Conservation (phyloP, 1,284 basidiomycete species). For the Heterobasidion parviporum region DNA sequence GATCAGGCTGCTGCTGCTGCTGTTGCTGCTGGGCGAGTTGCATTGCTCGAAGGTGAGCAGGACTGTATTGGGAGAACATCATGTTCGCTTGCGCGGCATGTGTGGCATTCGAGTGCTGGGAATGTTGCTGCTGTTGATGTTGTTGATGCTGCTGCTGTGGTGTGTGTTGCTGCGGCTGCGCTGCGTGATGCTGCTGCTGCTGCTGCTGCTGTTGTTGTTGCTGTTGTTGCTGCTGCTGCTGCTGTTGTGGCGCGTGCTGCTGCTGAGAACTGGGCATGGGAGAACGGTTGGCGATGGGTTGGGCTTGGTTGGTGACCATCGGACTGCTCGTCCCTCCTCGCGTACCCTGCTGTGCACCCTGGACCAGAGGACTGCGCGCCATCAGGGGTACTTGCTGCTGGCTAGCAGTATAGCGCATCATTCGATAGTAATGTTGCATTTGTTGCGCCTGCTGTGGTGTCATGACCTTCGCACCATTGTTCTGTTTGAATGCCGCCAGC, state of each 20-base stretch:
- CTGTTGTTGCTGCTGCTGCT: constrained; percentile 16
- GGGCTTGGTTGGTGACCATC: constrained; percentile 5
- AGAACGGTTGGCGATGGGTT: constrained; percentile 6
- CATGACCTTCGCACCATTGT: neutral
- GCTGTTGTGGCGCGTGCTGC: constrained; percentile 9
- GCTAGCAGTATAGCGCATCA: constrained; percentile 5
- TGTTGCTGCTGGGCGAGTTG: constrained; percentile 1
- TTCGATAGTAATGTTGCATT: constrained; percentile 3
- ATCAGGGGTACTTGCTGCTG: constrained; percentile 1
- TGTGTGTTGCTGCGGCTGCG: neutral
- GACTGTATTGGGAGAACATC: constrained; percentile 1
- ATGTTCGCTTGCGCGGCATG: neutral
- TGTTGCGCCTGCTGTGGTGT: neutral
- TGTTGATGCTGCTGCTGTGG: neutral
- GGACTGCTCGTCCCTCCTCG: constrained; percentile 2
- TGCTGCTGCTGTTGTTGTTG: constrained; percentile 4
- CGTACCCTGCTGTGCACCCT: neutral
- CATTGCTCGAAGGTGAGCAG: constrained; percentile 9
- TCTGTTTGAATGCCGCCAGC: neutral
- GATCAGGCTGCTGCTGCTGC: constrained; percentile 6
- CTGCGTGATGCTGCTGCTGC: neutral
- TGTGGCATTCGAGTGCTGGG: neutral
- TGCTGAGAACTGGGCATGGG: constrained; percentile 9
- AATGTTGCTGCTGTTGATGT: constrained; percentile 3
- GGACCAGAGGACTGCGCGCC: constrained; percentile 7